Percentiles rank a stretch among this genome's conserved stretches.
These are phyloP conservation scores for Fusarium mangiferae DNA, from an alignment of 2,329 filamentous ascomycete genomes.

Conservation along the genomic window DNA sequence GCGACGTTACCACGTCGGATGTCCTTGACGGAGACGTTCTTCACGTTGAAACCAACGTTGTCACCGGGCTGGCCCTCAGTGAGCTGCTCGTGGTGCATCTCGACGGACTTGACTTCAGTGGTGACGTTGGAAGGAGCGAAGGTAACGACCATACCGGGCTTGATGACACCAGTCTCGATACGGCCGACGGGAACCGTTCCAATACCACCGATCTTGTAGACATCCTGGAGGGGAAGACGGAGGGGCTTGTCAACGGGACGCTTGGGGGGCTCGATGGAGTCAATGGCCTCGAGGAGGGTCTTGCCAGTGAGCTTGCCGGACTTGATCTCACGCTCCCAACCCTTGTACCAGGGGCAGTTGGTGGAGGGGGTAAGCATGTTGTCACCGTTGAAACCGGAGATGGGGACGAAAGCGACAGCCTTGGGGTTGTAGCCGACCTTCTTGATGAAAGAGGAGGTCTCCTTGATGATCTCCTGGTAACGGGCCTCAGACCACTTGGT, in stretches of 20 bases:
- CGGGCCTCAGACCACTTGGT: constrained; percentile 97
- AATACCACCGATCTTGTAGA: constrained; percentile 99
- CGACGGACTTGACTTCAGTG: constrained; percentile 99
- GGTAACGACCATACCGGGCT: constrained; percentile 93
- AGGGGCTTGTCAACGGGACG: constrained; percentile 99
- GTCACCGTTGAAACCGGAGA: constrained; percentile 99
- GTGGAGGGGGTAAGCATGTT: constrained; percentile 93
- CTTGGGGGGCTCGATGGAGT: constrained; percentile 90
- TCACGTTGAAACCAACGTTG: constrained; percentile 99
- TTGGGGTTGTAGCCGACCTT: constrained; percentile 99
- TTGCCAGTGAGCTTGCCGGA: constrained; percentile 91
- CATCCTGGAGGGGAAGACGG: constrained; percentile 99
- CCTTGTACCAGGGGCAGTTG: constrained; percentile 99
- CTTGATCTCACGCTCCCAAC: constrained; percentile 96
- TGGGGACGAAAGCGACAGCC: constrained; percentile 96
- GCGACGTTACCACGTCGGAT: constrained; percentile 99
- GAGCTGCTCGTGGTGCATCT: constrained; percentile 99
- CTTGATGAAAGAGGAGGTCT: constrained; percentile 99
- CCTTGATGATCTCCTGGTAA: constrained; percentile 99
- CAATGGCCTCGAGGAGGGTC: constrained; percentile 99
- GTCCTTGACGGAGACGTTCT: constrained; percentile 99
- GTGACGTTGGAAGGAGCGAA: constrained; percentile 98
- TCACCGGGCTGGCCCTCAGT: constrained; percentile 94
- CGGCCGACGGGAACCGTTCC: constrained; percentile 99
- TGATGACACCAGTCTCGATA: constrained; percentile 99